These are phyloP conservation scores for Lentinula sp. DNA, from an alignment of 768 basidiomycete genomes.

Conservation along the genomic window DNA sequence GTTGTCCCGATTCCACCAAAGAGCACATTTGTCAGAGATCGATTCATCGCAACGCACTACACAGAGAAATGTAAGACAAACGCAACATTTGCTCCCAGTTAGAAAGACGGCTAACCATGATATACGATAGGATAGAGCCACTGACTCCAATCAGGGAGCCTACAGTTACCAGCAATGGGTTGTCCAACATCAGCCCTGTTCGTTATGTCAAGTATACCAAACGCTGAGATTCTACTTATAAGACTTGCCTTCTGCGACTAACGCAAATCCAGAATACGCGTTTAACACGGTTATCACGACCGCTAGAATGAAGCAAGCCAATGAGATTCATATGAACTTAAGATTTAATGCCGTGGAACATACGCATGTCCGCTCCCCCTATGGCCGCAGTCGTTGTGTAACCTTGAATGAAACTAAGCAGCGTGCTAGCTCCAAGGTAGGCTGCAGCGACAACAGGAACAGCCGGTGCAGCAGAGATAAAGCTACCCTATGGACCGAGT, in stretches of 20 bases:
- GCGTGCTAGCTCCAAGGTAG: slow-evolving; percentile 66
- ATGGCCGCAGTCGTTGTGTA: slow-evolving; percentile 88
- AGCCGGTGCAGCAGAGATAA: slow-evolving; percentile 61
- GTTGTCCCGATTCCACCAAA: slow-evolving; percentile 78
- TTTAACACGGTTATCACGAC: slow-evolving; percentile 90
- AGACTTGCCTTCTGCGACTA: slow-evolving; percentile 66
- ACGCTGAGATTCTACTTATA: background rate
- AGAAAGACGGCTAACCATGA: slow-evolving; percentile 57
- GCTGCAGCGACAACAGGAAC: slow-evolving; percentile 73
- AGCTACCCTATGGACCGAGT: slow-evolving; percentile 40
- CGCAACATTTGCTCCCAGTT: background rate
- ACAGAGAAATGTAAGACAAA: slow-evolving; percentile 2
- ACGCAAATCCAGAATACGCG: slow-evolving; percentile 86
- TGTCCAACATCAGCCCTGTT: slow-evolving; percentile 82
- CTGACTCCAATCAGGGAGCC: slow-evolving; percentile 87
- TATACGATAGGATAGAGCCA: slow-evolving; percentile 87
- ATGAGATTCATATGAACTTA: slow-evolving; percentile 1
- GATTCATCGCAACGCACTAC: slow-evolving; percentile 90
- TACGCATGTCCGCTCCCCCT: slow-evolving; percentile 92
- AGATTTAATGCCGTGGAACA: background rate
- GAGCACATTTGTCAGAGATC: slow-evolving; percentile 77
- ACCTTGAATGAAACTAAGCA: slow-evolving; percentile 80
- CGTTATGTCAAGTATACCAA: background rate
- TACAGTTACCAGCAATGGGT: slow-evolving; percentile 75
- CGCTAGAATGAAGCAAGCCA: slow-evolving; percentile 34